Conservation (phyloP, 208 protist species). For the Leishmania guyanensis region DNA sequence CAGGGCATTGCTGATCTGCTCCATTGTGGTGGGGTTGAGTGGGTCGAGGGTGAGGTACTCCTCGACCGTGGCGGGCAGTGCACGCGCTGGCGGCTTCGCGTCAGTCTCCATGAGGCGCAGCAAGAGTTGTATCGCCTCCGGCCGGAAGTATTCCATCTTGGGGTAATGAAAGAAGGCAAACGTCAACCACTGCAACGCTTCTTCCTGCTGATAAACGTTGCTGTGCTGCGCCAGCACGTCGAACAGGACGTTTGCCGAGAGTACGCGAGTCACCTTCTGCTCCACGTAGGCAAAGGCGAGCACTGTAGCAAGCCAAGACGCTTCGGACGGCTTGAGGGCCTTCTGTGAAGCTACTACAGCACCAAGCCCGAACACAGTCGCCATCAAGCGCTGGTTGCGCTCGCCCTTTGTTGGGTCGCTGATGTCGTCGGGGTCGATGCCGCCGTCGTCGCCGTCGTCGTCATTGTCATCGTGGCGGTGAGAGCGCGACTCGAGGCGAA, state of each 20-base stretch:
- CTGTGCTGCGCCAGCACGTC: constrained; percentile 42
- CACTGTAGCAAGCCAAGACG: constrained; percentile 40
- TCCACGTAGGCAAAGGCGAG: constrained; percentile 88
- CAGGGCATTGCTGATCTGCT: constrained; percentile 83
- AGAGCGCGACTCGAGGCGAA: constrained; percentile 43
- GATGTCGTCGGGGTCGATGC: constrained; percentile 84
- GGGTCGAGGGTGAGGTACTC: constrained; percentile 65
- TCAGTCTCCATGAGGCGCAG: constrained; percentile 66
- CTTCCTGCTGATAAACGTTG: constrained; percentile 36
- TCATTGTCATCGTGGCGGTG: constrained; percentile 12
- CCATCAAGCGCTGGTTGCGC: constrained; percentile 84
- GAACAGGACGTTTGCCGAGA: constrained; percentile 78
- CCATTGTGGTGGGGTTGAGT: constrained; percentile 70
- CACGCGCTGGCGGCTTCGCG: constrained; percentile 23
- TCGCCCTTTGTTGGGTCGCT: constrained; percentile 88
- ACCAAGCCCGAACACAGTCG: constrained; percentile 73
- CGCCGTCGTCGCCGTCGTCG: constrained; percentile 43
- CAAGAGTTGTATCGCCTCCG: constrained; percentile 83
- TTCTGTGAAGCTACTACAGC: constrained; percentile 51
- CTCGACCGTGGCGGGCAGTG: constrained; percentile 44
- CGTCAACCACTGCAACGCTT: constrained; percentile 67
- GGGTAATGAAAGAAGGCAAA: constrained; percentile 90
- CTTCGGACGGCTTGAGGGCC: constrained; percentile 45
- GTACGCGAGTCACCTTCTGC: constrained; percentile 79
- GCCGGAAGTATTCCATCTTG: constrained; percentile 88